Evolutionary conservation across 805 yeast genomes (phyloP).

Genomic region (Dipodascopsis tothii): DNA sequence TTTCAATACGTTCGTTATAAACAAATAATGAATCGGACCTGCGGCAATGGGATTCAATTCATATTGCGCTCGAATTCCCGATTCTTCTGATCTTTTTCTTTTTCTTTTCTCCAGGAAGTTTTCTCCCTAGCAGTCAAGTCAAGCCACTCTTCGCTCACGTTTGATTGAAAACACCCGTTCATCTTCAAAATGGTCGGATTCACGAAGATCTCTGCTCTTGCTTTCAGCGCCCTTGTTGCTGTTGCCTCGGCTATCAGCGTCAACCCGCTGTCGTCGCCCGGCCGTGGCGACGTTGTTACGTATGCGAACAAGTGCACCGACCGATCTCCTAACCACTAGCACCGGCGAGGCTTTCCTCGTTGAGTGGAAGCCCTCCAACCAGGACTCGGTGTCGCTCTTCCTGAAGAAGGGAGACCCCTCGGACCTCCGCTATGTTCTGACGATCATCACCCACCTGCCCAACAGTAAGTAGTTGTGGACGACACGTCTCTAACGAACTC

Average conservation of each 20-base stretch:
- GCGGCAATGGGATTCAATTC: no score
- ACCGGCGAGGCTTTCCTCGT: constrained; percentile 19
- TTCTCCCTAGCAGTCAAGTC: no score
- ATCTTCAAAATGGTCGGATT: constrained; percentile 4
- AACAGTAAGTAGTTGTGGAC: constrained; percentile 23
- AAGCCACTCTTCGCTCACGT: background rate
- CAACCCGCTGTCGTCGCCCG: constrained; percentile 19
- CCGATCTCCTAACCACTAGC: constrained; percentile 2
- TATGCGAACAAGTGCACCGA: background rate
- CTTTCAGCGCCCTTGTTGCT: constrained; percentile 10
- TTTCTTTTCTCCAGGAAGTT: background rate
- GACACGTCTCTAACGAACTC: background rate
- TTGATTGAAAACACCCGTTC: background rate
- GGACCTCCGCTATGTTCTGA: constrained; percentile 30
- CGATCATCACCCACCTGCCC: constrained; percentile 30
- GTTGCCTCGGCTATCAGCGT: constrained; percentile 6
- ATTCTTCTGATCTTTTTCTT: no score
- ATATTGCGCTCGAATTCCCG: no score
- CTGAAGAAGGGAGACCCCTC: constrained; percentile 31
- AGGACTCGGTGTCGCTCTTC: constrained; percentile 29
- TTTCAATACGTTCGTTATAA: no score
- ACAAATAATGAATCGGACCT: no score
- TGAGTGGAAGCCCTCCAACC: constrained; percentile 17
- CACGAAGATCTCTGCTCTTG: background rate
- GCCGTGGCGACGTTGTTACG: constrained; percentile 11